A percentile compares a stretch with the other conserved stretches of the same genome.
These are phyloP conservation scores for Neospora caninum DNA, from an alignment of 169 alveolate species.

Conservation along the genomic window DNA sequence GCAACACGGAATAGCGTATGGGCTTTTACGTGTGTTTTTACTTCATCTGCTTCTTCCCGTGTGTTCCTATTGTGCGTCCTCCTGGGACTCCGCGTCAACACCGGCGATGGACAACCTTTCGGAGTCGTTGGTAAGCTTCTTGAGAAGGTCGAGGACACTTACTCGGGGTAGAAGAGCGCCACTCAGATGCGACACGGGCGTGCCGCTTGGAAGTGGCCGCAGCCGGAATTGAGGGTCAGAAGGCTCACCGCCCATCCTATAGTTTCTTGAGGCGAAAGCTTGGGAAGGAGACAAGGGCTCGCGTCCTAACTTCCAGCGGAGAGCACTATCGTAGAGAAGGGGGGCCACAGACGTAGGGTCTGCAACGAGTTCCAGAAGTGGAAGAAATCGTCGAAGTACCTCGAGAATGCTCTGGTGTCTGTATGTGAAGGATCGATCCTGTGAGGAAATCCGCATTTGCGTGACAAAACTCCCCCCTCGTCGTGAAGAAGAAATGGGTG, in stretches of 20 bases:
- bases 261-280: not conserved
- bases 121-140: not conserved
- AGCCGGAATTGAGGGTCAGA: not conserved
- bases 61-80: not conserved
- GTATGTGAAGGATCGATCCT: conserved; percentile 15
- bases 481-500: not conserved
- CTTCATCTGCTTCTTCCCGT: not conserved
- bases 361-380: not conserved
- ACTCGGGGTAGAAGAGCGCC: conserved; percentile 36
- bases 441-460: not conserved
- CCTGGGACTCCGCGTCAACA: not conserved
- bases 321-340: not conserved
- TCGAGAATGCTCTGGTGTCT: conserved; percentile 25
- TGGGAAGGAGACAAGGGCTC: conserved; percentile 30
- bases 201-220: not conserved
- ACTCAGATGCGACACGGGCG: conserved; percentile 3
- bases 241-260: conserved; percentile 24
- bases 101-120: not conserved
- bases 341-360: conserved; percentile 17
- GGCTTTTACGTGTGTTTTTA: not conserved
- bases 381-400: conserved; percentile 31
- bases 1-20: not conserved
- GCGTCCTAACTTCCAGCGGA: not conserved
- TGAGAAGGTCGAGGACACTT: not conserved
- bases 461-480: not conserved